These are phyloP conservation scores for Speleostelium caveatum DNA, from an alignment of 78 protist genomes.

Conservation along the genomic window DNA sequence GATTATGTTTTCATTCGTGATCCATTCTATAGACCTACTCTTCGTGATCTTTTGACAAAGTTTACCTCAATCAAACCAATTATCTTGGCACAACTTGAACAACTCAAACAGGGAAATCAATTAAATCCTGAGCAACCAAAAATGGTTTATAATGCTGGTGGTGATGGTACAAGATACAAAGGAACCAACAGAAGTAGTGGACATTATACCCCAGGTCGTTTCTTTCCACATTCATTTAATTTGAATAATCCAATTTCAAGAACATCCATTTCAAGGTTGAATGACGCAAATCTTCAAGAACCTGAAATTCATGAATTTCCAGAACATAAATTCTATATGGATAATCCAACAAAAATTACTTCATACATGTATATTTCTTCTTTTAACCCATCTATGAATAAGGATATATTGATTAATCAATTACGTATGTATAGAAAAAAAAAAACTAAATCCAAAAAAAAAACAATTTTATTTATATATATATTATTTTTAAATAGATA, in stretches of 20 bases:
- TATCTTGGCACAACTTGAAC: conserved; percentile 32
- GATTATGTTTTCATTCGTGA: conserved; percentile 88
- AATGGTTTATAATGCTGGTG: conserved; percentile 40
- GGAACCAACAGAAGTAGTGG: conserved; percentile 28
- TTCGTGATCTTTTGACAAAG: conserved; percentile 66
- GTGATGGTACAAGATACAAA: conserved; percentile 69
- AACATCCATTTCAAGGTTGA: neutral
- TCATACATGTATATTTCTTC: conserved; percentile 67
- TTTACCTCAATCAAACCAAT: conserved; percentile 62
- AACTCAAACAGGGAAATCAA: neutral
- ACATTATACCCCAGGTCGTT: conserved; percentile 75
- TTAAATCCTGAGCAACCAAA: conserved; percentile 9
- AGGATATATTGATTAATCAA: conserved; percentile 42
- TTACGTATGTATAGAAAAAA: conserved; percentile 16
- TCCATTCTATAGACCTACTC: conserved; percentile 83
- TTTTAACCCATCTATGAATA: conserved; percentile 64
- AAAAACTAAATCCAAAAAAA: no score
- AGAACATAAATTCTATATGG: conserved; percentile 52
- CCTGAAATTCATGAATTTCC: conserved; percentile 59
- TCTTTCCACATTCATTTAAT: conserved; percentile 62
- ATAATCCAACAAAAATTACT: conserved; percentile 44
- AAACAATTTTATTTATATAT: neutral
- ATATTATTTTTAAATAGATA: conserved; percentile 6
- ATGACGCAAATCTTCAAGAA: neutral
- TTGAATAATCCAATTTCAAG: neutral